Evolutionary conservation across 2,329 filamentous ascomycete species (phyloP), one percentile per base, ranked within the genome.

Genomic region (Periconia sp.): DNA sequence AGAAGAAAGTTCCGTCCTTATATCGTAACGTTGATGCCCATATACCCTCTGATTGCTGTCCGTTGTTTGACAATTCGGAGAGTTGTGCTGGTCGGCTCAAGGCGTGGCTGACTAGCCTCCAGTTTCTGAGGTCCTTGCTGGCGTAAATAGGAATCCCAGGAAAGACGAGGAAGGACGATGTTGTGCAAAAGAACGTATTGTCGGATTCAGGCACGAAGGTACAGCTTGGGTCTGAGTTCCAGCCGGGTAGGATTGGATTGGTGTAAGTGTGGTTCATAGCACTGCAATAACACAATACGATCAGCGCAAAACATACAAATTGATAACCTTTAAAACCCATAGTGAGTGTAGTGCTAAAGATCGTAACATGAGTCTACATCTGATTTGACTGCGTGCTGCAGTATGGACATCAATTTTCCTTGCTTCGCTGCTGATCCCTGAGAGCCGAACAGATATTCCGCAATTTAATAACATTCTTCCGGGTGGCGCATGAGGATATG

Each of bases 71-170:
- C 2, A 67, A 54, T 5, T 56, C 54, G 2, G 69, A 68, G 1
- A 73, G 47, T 33, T 73, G 71, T 11, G 56, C 42, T 17, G 59
- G 51, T 38, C 66, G 50, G 48, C 50, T 63, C 35, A 61, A 52
- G 5, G 50, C 65, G 50, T 68, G 52, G 38, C 55, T 55, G 3
- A 36, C 22, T 6, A 72, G 66, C 41, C 73, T 76, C 77, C 77
- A 81, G 46, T 76, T 72, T 7, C 71, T 43, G 4, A 82, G 53
- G 50, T 82, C 78, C 34, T 69, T 70, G 5, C 72, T 76, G 2
- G 76, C 76, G 48, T 80, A 75, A 19, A 81, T 69, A 0, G 78
- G 78, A 2, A 79, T 55, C 0, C 78, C 78, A 0, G 79, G 78
- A 50, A 80, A 81, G 0, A 70, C 65, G 26, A 75, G 70, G 49